Conservation (phyloP, 192 early-diverging fungal species). For the Rhizophagus clarus region DNA sequence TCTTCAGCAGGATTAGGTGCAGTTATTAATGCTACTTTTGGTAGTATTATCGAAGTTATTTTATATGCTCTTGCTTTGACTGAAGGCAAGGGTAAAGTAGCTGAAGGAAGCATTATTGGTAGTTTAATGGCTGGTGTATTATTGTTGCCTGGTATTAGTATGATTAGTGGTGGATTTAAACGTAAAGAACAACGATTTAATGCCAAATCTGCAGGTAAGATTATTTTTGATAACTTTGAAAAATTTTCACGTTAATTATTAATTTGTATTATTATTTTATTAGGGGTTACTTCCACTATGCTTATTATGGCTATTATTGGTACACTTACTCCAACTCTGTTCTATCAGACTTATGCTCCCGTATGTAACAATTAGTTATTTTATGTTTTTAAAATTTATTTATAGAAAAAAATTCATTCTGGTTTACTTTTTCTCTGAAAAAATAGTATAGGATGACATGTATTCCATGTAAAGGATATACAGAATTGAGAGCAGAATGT, state of each 20-base stretch:
- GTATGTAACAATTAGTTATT: slow-evolving; percentile 39
- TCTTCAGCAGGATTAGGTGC: slow-evolving; percentile 90
- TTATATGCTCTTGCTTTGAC: slow-evolving; percentile 88
- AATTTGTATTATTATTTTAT: not conserved
- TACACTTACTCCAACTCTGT: slow-evolving; percentile 91
- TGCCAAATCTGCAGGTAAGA: slow-evolving; percentile 80
- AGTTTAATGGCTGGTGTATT: slow-evolving; percentile 88
- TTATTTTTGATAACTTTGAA: not conserved
- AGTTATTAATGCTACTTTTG: slow-evolving; percentile 98
- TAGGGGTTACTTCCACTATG: slow-evolving; percentile 92
- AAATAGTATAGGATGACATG: slow-evolving; percentile 12
- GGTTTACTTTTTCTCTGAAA: not conserved
- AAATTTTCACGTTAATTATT: not conserved
- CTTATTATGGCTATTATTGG: slow-evolving; percentile 93
- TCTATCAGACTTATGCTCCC: slow-evolving; percentile 89
- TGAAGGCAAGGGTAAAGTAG: slow-evolving; percentile 82
- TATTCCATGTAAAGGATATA: not conserved
- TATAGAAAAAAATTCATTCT: not conserved
- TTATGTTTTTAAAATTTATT: no score
- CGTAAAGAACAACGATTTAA: slow-evolving; percentile 95
- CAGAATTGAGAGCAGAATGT: slow-evolving; percentile 38
- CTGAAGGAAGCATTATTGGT: slow-evolving; percentile 92
- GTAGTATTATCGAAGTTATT: slow-evolving; percentile 94
- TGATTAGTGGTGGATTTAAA: slow-evolving; percentile 90
- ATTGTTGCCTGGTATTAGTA: slow-evolving; percentile 89